Evolutionary conservation across 202 grass and related monocot genomes (phyloP).

Genomic region (Tripidium arundinaceum): DNA sequence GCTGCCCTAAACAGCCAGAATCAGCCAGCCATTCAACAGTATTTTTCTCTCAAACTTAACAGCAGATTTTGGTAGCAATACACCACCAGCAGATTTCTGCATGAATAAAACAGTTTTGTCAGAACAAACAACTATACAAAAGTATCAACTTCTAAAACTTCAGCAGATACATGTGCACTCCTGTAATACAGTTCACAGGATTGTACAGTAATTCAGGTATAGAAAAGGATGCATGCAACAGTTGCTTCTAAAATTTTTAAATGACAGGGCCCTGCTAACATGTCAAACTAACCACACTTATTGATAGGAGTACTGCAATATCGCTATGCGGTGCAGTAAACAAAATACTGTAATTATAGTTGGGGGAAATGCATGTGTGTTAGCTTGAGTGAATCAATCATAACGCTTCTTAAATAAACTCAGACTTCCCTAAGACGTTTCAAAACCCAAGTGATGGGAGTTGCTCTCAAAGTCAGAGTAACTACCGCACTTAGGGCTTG

Average conservation of each 20-base stretch:
- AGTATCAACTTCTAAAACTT: not conserved
- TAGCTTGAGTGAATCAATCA: not conserved
- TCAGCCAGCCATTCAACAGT: too few relatives aligned
- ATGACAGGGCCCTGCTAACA: not conserved
- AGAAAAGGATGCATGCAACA: not conserved
- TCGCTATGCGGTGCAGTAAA: not conserved
- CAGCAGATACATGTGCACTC: not conserved
- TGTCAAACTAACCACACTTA: conserved; percentile 2
- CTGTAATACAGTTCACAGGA: not conserved
- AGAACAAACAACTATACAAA: not conserved
- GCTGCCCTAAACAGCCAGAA: too few relatives aligned
- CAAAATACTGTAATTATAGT: not conserved
- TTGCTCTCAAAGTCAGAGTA: not conserved
- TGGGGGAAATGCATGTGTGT: not conserved
- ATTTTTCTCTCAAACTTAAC: conserved; percentile 94
- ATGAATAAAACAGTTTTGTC: not conserved
- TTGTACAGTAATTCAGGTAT: not conserved
- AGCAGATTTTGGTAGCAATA: conserved; percentile 84
- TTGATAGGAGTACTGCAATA: not conserved
- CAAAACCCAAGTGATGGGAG: not conserved
- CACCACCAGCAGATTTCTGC: conserved; percentile 94
- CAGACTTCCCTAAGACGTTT: not conserved
- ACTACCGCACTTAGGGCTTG: not conserved
- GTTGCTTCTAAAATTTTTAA: not conserved
- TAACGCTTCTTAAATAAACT: not conserved